A percentile compares a stretch with the other conserved stretches of the same genome.
phyloP scores from a whole-genome alignment of 257 asterid species.

The Lantana camara region DNA sequence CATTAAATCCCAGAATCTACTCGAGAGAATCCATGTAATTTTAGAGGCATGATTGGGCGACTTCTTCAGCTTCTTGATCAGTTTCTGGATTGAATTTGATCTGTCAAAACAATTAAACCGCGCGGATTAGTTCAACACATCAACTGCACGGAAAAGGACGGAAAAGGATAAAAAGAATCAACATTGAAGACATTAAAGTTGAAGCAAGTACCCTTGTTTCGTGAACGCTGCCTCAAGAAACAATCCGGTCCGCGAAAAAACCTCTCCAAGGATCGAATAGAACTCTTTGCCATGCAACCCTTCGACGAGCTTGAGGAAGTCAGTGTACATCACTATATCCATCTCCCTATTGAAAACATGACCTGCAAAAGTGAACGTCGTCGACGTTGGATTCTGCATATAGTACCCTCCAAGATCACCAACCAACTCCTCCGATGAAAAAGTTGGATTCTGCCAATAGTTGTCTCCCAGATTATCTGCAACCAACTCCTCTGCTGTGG shows the following conservation, averaged over 20 bases:
- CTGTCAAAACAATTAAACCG: conserved; percentile 29
- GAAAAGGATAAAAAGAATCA: background rate
- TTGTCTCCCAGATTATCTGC: too few relatives aligned
- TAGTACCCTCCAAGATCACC: too few relatives aligned
- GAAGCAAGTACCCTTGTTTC: conserved; percentile 31
- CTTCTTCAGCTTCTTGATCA: conserved; percentile 26
- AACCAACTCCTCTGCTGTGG: too few relatives aligned
- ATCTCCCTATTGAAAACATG: conserved; percentile 18
- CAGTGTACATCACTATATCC: background rate
- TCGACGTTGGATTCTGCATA: too few relatives aligned
- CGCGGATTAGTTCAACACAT: too few relatives aligned
- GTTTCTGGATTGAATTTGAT: conserved; percentile 24
- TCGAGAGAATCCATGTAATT: background rate
- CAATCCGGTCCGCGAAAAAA: background rate
- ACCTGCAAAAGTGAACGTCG: background rate
- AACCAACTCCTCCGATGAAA: too few relatives aligned
- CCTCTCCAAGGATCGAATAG: conserved; percentile 10
- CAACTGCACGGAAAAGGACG: too few relatives aligned
- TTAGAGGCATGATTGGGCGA: conserved; percentile 13
- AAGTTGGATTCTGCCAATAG: too few relatives aligned
- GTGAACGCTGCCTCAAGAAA: conserved; percentile 30
- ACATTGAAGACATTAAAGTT: background rate
- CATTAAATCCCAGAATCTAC: conserved; percentile 13
- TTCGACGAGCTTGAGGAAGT: conserved; percentile 20
- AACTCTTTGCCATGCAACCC: conserved; percentile 18